Percentiles rank a stretch among this genome's conserved stretches.
These are phyloP conservation scores for Capsicum rhomboideum DNA, from an alignment of 257 asterid genomes.

Conservation along the genomic window DNA sequence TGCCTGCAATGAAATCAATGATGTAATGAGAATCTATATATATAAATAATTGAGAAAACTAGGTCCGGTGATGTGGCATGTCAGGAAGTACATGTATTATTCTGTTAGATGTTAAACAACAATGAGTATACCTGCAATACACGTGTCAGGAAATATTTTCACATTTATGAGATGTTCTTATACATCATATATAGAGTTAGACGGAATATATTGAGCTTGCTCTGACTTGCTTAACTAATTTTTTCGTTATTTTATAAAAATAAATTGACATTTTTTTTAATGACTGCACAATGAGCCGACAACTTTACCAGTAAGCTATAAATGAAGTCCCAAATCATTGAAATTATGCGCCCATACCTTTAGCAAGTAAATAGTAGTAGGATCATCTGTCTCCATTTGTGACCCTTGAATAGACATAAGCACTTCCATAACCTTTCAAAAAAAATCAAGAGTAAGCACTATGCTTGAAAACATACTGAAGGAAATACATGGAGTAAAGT, in stretches of 20 bases:
- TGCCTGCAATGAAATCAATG: conserved; percentile 32
- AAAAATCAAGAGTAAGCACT: not conserved
- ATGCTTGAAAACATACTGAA: too few species aligned
- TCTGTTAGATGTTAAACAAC: too few species aligned
- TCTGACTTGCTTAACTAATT: not conserved
- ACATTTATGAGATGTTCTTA: too few species aligned
- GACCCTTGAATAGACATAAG: conserved; percentile 89
- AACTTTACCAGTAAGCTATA: not conserved
- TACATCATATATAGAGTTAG: not conserved
- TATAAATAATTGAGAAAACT: too few species aligned
- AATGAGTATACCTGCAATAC: too few species aligned
- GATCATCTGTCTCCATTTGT: conserved; percentile 89
- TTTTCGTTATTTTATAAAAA: not conserved
- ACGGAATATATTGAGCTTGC: not conserved
- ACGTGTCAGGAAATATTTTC: too few species aligned
- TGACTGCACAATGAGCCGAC: not conserved
- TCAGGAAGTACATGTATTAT: too few species aligned
- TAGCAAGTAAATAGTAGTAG: conserved; percentile 86
- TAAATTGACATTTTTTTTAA: not conserved
- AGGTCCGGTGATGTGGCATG: not conserved
- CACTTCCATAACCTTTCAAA: conserved; percentile 69
- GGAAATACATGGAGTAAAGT: too few species aligned
- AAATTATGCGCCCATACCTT: conserved; percentile 36
- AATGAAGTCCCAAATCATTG: not conserved
- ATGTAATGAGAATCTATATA: not conserved